Evolutionary conservation across 768 basidiomycete genomes (phyloP), one percentile per base, ranked within the genome.

Genomic region (Lactarius trivialis): DNA sequence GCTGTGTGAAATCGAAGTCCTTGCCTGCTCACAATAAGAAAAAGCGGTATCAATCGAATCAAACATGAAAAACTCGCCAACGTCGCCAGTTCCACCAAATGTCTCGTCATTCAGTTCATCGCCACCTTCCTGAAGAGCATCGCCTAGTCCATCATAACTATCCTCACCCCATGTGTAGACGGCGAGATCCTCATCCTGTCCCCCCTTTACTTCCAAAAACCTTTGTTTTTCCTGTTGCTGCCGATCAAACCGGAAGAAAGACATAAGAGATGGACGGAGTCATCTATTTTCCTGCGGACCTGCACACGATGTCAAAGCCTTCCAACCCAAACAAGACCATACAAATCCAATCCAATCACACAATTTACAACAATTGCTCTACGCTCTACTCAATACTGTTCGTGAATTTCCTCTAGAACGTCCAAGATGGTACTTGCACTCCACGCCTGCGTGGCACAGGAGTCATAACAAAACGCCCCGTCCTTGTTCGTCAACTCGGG

Each of bases 51-150:
- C 50, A 37, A 15, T 37, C 52, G 34, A 45, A 41, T 12, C 21
- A 43, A 52, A 43, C 17, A 58, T n/a, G 30, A 7, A 34, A 17
- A 58, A 75, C 88, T 79, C 72, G 94, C 94, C 92, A 61, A 96
- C 82, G 66, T 71, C 75, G 36, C 80, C 85, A 55, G 77, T 66
- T 43, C 76, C 81, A 33, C 95, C 97, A 76, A 99, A 99, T 2
- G 97, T 99, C 78, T 96, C 93, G 74, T 96, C 93, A 75, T 99
- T 98, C 68, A 95, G 72, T 68, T 95, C 94, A 78, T 98, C 94
- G 60, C 85, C 86, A 45, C 87, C 88, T 74, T 98, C 96, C 68
- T 88, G 85, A 58, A 98, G 81, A 55, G 85, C 85, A 74, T 92
- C 88, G 56, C 89, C 93, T 30, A 96, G 83, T 43, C 90, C 92